Percentiles rank a stretch among this genome's conserved stretches.
Conservation (phyloP, 768 basidiomycete species). For the Candolleomyces efflorescens region DNA sequence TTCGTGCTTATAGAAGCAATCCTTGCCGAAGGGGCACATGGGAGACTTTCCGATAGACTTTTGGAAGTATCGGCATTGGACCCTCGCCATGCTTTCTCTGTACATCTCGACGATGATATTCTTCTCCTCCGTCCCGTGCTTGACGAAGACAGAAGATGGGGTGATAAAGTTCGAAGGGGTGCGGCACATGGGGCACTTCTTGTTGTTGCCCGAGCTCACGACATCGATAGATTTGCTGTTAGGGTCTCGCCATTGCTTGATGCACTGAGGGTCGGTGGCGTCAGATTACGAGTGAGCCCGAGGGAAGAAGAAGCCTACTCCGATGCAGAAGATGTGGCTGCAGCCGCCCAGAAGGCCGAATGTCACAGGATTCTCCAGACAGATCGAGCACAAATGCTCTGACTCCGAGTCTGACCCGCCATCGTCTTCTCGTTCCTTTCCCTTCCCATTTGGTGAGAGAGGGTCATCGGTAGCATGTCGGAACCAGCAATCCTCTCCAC, state of each 20-base stretch:
- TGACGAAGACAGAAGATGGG: conserved; percentile 68
- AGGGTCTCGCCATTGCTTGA: conserved; percentile 74
- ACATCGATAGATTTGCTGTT: conserved; percentile 47
- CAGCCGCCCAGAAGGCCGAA: conserved; percentile 74
- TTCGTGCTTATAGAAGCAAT: conserved; percentile 77
- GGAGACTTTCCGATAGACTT: conserved; percentile 41
- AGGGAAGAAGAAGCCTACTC: conserved; percentile 35
- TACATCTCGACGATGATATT: conserved; percentile 48
- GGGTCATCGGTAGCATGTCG: conserved; percentile 39
- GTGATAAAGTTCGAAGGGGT: conserved; percentile 61
- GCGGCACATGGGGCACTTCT: conserved; percentile 80
- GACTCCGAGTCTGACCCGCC: conserved; percentile 34
- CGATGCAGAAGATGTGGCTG: conserved; percentile 73
- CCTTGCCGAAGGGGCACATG: conserved; percentile 73
- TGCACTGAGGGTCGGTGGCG: conserved; percentile 46
- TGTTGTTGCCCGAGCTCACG: conserved; percentile 54
- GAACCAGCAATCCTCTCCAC: conserved; percentile 76
- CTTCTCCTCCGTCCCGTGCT: conserved; percentile 51
- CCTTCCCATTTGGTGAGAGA: conserved; percentile 11
- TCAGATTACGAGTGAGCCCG: neutral
- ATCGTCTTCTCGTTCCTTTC: conserved; percentile 9
- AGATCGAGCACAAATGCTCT: conserved; percentile 58
- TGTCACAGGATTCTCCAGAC: conserved; percentile 65
- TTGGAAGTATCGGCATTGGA: conserved; percentile 71
- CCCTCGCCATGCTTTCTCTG: conserved; percentile 67